phyloP scores from a whole-genome alignment of 176 grass and related monocot genomes.

The Miscanthus lutarioriparius region DNA sequence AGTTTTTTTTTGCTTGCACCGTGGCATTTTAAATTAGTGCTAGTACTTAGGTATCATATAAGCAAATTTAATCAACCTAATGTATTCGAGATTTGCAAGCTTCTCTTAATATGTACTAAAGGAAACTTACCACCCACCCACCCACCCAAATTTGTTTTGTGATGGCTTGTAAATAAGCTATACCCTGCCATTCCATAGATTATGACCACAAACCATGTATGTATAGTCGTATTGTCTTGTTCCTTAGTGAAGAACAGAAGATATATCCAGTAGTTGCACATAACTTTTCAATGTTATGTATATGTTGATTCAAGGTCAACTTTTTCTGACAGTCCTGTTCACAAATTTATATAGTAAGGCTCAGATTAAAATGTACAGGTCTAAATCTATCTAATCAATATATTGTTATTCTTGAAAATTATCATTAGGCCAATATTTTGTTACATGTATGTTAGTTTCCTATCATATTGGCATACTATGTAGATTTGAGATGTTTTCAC shows the following conservation, averaged over 20 bases:
- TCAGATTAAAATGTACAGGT: neutral
- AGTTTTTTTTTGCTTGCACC: neutral
- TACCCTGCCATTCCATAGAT: neutral
- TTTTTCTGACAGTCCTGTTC: conserved; percentile 6
- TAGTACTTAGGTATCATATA: neutral
- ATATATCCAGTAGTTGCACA: conserved; percentile 11
- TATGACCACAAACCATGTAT: neutral
- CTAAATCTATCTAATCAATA: neutral
- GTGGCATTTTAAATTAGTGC: neutral
- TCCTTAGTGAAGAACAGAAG: neutral
- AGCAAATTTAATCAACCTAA: neutral
- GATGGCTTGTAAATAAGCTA: neutral
- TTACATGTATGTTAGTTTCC: neutral
- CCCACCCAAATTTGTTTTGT: neutral
- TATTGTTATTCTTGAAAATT: neutral
- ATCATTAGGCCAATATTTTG: neutral
- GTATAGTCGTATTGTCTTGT: neutral
- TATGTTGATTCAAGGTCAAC: neutral
- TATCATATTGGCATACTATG: neutral
- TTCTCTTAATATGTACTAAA: neutral
- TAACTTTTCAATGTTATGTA: neutral
- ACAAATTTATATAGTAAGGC: neutral
- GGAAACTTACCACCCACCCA: neutral
- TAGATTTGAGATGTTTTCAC: neutral
- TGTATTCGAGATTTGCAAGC: neutral